phyloP scores from a whole-genome alignment of 306 rosid genomes.

The Ziziphus jujuba region DNA sequence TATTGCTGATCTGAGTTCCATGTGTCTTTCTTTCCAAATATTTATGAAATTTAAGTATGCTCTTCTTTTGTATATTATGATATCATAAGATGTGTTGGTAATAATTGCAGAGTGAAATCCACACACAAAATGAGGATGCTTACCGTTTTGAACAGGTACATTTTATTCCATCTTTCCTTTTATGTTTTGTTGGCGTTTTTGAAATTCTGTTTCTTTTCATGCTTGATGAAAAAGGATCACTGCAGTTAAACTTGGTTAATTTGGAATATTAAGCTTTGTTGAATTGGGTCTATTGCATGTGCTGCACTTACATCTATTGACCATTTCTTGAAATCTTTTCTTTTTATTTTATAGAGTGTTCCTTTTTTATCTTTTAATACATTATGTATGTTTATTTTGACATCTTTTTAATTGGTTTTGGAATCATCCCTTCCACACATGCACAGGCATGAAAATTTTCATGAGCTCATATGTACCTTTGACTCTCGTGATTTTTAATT shows the following conservation, averaged over 20 bases:
- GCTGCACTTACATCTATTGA: too few species aligned
- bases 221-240: conserved; percentile 4
- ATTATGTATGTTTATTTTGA: too few species aligned
- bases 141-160: conserved; percentile 91
- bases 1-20: background rate
- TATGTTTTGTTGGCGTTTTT: conserved; percentile 27
- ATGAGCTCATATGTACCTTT: too few species aligned
- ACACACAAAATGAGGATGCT: conserved; percentile 64
- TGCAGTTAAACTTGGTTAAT: conserved; percentile 20
- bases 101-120: conserved; percentile 78
- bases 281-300: too few species aligned
- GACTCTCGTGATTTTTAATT: too few species aligned
- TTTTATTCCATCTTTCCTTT: conserved; percentile 15
- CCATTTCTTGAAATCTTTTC: too few species aligned
- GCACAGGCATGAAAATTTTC: too few species aligned
- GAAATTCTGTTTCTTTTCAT: conserved; percentile 9
- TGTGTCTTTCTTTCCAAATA: background rate
- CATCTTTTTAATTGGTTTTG: too few species aligned
- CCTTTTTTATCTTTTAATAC: too few species aligned
- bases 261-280: too few species aligned
- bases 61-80: background rate
- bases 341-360: too few species aligned
- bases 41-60: background rate
- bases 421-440: too few species aligned
- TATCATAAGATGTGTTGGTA: conserved; percentile 15